phyloP scores from a whole-genome alignment of 352 stramenopile species.

The Pythium folliculosum region DNA sequence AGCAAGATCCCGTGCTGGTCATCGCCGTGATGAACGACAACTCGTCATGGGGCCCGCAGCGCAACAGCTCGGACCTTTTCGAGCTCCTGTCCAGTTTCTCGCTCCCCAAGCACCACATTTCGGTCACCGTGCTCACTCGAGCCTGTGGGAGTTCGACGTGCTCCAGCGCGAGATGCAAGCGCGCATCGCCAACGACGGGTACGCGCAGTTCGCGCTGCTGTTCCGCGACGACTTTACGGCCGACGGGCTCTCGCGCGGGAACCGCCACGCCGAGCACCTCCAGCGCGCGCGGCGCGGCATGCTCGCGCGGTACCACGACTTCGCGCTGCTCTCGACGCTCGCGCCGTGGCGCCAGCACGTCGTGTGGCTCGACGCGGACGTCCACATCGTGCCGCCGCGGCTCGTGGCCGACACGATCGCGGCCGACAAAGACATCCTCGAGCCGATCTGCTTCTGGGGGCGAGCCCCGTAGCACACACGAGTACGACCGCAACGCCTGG shows the following conservation, averaged over 20 bases:
- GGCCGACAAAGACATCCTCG: conserved; percentile 23
- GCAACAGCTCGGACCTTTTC: conserved; percentile 35
- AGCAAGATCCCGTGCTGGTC: conserved; percentile 29
- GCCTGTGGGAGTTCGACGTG: conserved; percentile 30
- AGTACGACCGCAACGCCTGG: conserved; percentile 33
- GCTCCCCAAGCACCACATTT: conserved; percentile 33
- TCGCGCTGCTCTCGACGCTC: conserved; percentile 37
- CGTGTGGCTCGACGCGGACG: conserved; percentile 43
- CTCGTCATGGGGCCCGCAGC: conserved; percentile 36
- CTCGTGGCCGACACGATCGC: conserved; percentile 37
- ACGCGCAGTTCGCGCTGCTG: conserved; percentile 32
- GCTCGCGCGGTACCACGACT: conserved; percentile 51
- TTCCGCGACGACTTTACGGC: conserved; percentile 42
- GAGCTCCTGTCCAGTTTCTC: conserved; percentile 31
- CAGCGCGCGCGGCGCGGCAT: conserved; percentile 38
- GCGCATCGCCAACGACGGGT: conserved; percentile 30
- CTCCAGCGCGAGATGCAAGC: conserved; percentile 21
- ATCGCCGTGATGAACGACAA: conserved; percentile 36
- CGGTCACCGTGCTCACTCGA: conserved; percentile 44
- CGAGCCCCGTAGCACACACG: neutral
- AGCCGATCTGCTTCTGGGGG: conserved; percentile 21
- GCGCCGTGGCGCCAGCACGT: conserved; percentile 44
- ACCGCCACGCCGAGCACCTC: conserved; percentile 32
- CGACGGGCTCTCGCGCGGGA: conserved; percentile 26
- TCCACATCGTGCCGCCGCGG: conserved; percentile 26